A percentile compares a stretch with the other conserved stretches of the same genome.
Conservation (phyloP, 2,329 filamentous ascomycete genomes). For the Cyphellophora attinorum region DNA sequence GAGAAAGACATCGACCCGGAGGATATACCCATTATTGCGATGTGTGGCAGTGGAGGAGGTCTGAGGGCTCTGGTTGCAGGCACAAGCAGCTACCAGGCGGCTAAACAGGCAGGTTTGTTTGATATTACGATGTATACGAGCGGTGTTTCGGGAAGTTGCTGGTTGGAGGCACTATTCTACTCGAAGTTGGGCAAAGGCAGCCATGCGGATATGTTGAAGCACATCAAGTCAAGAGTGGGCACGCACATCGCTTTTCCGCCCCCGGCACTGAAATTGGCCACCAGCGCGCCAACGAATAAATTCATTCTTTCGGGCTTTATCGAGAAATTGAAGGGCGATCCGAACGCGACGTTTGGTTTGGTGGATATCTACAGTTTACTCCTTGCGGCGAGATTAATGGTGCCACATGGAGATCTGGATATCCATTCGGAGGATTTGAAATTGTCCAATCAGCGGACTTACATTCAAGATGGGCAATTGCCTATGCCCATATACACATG, state of each 20-base stretch:
- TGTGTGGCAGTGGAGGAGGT: constrained; percentile 90
- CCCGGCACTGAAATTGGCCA: constrained; percentile 67
- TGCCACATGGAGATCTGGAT: constrained; percentile 73
- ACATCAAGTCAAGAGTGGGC: constrained; percentile 74
- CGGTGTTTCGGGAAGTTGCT: constrained; percentile 91
- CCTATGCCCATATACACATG: constrained; percentile 93
- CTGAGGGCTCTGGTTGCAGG: constrained; percentile 83
- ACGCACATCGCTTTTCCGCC: constrained; percentile 92
- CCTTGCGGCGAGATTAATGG: constrained; percentile 71
- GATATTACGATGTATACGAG: constrained; percentile 93
- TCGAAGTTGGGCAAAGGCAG: constrained; percentile 64
- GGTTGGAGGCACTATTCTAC: constrained; percentile 82
- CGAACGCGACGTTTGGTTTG: constrained; percentile 71
- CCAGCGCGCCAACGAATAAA: constrained; percentile 87
- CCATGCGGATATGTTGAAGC: constrained; percentile 63
- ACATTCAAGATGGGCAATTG: constrained; percentile 66
- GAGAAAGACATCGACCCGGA: constrained; percentile 81
- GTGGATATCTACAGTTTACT: constrained; percentile 89
- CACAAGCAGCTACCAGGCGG: constrained; percentile 74
- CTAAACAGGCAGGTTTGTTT: constrained; percentile 78
- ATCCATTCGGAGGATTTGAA: constrained; percentile 76
- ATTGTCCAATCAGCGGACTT: constrained; percentile 73
- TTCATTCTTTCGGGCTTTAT: constrained; percentile 79
- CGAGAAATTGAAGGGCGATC: constrained; percentile 80
- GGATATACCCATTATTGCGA: constrained; percentile 84